Conservation (phyloP, 768 basidiomycete species). For the Strobilomyces dryophilus region DNA sequence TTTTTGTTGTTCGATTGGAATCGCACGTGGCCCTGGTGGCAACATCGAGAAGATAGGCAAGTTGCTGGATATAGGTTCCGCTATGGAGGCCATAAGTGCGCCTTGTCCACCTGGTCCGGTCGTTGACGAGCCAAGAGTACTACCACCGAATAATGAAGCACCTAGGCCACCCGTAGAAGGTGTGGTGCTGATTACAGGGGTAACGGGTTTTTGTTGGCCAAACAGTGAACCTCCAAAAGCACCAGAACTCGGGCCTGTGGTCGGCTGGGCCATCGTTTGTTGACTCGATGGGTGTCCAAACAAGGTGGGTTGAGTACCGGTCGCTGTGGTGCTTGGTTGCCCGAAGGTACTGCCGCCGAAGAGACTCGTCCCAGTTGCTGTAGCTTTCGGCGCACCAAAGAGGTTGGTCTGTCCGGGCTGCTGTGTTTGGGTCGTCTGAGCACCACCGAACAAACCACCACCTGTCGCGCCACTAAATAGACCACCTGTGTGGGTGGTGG, state of each 20-base stretch:
- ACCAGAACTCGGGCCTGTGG: constrained; percentile 24
- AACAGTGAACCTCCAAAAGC: constrained; percentile 46
- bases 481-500: constrained; percentile 28
- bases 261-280: constrained; percentile 34
- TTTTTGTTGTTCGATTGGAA: constrained; percentile 58
- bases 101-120: constrained; percentile 49
- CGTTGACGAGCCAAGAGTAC: constrained; percentile 38
- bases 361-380: constrained; percentile 33
- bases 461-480: constrained; percentile 36
- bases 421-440: constrained; percentile 35
- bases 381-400: constrained; percentile 29
- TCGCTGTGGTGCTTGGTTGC: constrained; percentile 35
- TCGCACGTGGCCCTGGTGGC: constrained; percentile 62
- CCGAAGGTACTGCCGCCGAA: constrained; percentile 53
- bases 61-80: constrained; percentile 74
- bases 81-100: constrained; percentile 78
- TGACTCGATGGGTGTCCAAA: constrained; percentile 56
- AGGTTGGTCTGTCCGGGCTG: constrained; percentile 32
- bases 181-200: constrained; percentile 43
- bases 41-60: constrained; percentile 74
- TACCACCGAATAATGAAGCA: constrained; percentile 38
- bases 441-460: constrained; percentile 32
- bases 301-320: constrained; percentile 32
- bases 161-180: constrained; percentile 37
- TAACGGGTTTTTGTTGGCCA: constrained; percentile 44